These are phyloP conservation scores for Plasmodium coatneyi DNA, from an alignment of 169 alveolate genomes.

Conservation along the genomic window DNA sequence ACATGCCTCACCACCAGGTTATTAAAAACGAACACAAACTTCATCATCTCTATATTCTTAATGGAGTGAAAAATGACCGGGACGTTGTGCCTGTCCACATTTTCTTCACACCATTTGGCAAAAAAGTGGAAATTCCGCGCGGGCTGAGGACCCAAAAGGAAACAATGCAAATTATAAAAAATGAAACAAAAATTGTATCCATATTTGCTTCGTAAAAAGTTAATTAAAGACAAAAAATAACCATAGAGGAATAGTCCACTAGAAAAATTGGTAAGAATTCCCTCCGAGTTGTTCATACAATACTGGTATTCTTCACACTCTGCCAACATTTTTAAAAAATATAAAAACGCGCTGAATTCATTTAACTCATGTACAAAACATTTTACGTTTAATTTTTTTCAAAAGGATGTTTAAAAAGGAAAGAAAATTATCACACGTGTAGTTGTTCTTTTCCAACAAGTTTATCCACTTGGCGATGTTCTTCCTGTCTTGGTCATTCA, in stretches of 20 bases:
- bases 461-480: neutral
- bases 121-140: constrained; percentile 29
- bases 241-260: constrained; percentile 18
- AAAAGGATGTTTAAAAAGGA: constrained; percentile 14
- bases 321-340: constrained; percentile 34
- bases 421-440: neutral
- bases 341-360: constrained; percentile 51
- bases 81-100: neutral
- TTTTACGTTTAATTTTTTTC: constrained; percentile 30
- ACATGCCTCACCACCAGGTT: neutral
- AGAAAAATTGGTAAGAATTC: constrained; percentile 2
- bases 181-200: constrained; percentile 24
- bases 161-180: constrained; percentile 27
- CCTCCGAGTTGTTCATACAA: constrained; percentile 7
- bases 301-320: constrained; percentile 43
- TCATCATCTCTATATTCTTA: constrained; percentile 56
- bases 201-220: constrained; percentile 5
- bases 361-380: constrained; percentile 1
- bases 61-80: constrained; percentile 31
- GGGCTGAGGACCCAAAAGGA: constrained; percentile 37
- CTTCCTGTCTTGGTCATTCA: constrained; percentile 19
- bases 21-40: constrained; percentile 20
- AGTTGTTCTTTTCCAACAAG: constrained; percentile 1
- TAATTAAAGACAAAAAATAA: constrained; percentile 2
- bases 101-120: neutral